phyloP scores from a whole-genome alignment of 441 rosid species.

The Croton setiger region DNA sequence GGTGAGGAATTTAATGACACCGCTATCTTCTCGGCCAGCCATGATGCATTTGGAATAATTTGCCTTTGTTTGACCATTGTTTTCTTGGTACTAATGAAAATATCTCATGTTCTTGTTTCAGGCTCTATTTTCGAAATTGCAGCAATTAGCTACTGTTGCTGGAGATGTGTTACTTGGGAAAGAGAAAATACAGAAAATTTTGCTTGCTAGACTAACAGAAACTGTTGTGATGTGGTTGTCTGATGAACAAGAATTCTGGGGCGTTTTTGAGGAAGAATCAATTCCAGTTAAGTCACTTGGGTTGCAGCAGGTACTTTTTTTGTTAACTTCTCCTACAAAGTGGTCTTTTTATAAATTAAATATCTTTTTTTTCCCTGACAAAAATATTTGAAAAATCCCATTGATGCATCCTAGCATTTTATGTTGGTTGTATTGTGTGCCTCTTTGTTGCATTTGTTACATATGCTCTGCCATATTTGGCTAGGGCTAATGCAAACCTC shows the following conservation, averaged over 20 bases:
- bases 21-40: slow-evolving; percentile 2
- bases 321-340: neutral
- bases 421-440: neutral
- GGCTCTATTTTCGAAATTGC: slow-evolving; percentile 94
- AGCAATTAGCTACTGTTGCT: slow-evolving; percentile 89
- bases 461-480: too few relatives aligned
- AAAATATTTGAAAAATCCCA: neutral
- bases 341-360: neutral
- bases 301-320: slow-evolving; percentile 71
- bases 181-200: slow-evolving; percentile 86
- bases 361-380: neutral
- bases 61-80: slow-evolving; percentile 6
- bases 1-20: neutral
- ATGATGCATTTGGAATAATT: neutral
- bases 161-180: slow-evolving; percentile 89
- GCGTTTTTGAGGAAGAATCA: slow-evolving; percentile 76
- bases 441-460: neutral
- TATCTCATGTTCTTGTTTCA: slow-evolving; percentile 30
- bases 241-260: slow-evolving; percentile 93
- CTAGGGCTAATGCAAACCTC: too few relatives aligned
- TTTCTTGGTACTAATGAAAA: slow-evolving; percentile 4
- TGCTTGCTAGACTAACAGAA: slow-evolving; percentile 93
- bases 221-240: slow-evolving; percentile 95
- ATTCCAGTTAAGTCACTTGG: slow-evolving; percentile 71
- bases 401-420: neutral